These are phyloP conservation scores for Metarhizium guizhouense DNA, from an alignment of 2,329 filamentous ascomycete species.

Conservation along the genomic window DNA sequence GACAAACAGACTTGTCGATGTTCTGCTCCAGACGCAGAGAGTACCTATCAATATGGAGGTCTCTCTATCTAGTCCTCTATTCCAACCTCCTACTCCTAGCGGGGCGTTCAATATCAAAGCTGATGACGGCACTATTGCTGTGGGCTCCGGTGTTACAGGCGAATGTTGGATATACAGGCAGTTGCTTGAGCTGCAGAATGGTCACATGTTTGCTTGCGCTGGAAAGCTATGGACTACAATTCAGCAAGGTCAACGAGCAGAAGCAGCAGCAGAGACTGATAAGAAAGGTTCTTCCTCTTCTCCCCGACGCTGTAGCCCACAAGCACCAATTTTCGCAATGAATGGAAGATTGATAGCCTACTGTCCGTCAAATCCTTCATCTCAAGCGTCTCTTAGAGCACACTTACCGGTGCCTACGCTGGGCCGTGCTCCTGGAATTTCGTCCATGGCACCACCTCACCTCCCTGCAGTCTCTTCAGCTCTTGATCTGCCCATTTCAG, in stretches of 20 bases:
- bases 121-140: conserved; percentile 59
- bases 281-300: conserved; percentile 24
- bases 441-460: conserved; percentile 58
- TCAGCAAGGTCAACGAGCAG: conserved; percentile 48
- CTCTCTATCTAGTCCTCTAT: conserved; percentile 53
- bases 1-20: conserved; percentile 61
- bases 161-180: conserved; percentile 74
- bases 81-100: conserved; percentile 58
- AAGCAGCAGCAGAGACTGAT: conserved; percentile 37
- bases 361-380: conserved; percentile 63
- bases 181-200: conserved; percentile 31
- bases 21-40: conserved; percentile 63
- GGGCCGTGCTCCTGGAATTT: conserved; percentile 46
- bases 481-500: conserved; percentile 63
- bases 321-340: conserved; percentile 59
- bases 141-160: conserved; percentile 75
- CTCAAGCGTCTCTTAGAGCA: conserved; percentile 61
- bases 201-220: conserved; percentile 52
- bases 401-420: conserved; percentile 47
- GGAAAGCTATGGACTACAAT: conserved; percentile 90
- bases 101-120: conserved; percentile 68
- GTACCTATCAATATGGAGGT: conserved; percentile 44
- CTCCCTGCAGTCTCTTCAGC: conserved; percentile 57
- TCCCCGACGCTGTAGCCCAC: conserved; percentile 33
- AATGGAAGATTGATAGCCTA: conserved; percentile 71